Conservation (phyloP, 371 early-diverging fungal genomes). For the Encephalitozoon intestinalis region DNA sequence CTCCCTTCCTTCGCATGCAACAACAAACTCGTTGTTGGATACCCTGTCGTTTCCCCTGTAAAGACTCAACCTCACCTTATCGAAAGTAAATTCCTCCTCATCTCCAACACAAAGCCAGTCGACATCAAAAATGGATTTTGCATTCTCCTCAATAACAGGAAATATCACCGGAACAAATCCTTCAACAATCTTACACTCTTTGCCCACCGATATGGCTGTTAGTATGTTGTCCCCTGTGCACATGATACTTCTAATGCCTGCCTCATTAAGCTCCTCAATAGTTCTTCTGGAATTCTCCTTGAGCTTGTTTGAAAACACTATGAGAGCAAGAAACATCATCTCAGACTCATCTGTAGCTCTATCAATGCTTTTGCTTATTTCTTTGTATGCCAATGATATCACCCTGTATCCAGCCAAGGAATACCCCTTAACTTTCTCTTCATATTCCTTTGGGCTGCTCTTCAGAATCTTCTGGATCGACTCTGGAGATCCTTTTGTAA, state of each 20-base stretch:
- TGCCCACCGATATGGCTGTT: slow-evolving; percentile 88
- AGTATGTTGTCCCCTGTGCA: slow-evolving; percentile 95
- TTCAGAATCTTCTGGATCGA: slow-evolving; percentile 30
- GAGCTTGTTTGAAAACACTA: slow-evolving; percentile 94
- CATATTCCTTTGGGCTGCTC: slow-evolving; percentile 32
- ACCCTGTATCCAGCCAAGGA: slow-evolving; percentile 55
- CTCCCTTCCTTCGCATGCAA: slow-evolving; percentile 57
- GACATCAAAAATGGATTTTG: slow-evolving; percentile 33
- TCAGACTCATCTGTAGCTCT: slow-evolving; percentile 63
- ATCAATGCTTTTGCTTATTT: background rate
- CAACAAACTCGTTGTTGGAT: slow-evolving; percentile 50
- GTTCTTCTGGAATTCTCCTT: slow-evolving; percentile 75
- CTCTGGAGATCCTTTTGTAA: slow-evolving; percentile 60
- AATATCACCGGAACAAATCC: slow-evolving; percentile 52
- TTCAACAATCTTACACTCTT: slow-evolving; percentile 73
- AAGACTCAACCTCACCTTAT: slow-evolving; percentile 52
- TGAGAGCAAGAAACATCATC: slow-evolving; percentile 78
- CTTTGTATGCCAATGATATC: slow-evolving; percentile 56
- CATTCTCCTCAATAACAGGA: slow-evolving; percentile 46
- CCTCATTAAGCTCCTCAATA: slow-evolving; percentile 71
- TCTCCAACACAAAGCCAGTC: slow-evolving; percentile 56
- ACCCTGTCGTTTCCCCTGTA: slow-evolving; percentile 52
- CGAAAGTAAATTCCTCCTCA: slow-evolving; percentile 54
- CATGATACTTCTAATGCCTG: slow-evolving; percentile 86
- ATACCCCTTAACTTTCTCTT: slow-evolving; percentile 42